A percentile compares a stretch with the other conserved stretches of the same genome.
phyloP scores from a whole-genome alignment of 176 grass and related monocot species.

The Oryza rufipogon region DNA sequence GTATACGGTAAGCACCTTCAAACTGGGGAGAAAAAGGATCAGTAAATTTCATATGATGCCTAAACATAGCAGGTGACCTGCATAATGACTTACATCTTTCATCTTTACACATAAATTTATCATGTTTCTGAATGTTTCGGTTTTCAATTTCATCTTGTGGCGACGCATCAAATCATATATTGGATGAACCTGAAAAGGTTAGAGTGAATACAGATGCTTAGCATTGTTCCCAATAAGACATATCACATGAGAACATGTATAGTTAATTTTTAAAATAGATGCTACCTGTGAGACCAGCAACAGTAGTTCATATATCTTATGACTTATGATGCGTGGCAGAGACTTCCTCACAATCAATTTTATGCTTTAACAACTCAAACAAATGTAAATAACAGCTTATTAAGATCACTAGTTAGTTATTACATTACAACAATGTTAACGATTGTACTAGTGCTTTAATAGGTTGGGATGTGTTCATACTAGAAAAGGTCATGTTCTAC shows the following conservation, averaged over 20 bases:
- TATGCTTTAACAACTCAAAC: conserved; percentile 18
- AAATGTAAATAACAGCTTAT: conserved; percentile 23
- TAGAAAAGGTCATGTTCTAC: conserved; percentile 28
- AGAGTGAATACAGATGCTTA: conserved; percentile 22
- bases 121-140: conserved; percentile 74
- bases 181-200: conserved; percentile 64
- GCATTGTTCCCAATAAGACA: neutral
- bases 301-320: conserved; percentile 30
- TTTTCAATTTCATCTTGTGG: conserved; percentile 74
- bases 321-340: conserved; percentile 24
- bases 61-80: conserved; percentile 28
- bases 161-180: conserved; percentile 70
- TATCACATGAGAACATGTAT: conserved; percentile 38
- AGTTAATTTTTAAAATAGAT: conserved; percentile 31
- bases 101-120: conserved; percentile 77
- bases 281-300: conserved; percentile 6
- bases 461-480: neutral
- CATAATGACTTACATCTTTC: conserved; percentile 85
- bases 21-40: conserved; percentile 60
- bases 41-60: conserved; percentile 42
- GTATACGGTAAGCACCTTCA: conserved; percentile 81
- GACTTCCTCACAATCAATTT: conserved; percentile 15
- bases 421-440: conserved; percentile 14
- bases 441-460: neutral
- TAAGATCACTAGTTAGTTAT: conserved; percentile 20